Evolutionary conservation across 2,329 filamentous ascomycete genomes (phyloP), one percentile per base, ranked within the genome.

Genomic region (Paraconiothyrium brasiliense): DNA sequence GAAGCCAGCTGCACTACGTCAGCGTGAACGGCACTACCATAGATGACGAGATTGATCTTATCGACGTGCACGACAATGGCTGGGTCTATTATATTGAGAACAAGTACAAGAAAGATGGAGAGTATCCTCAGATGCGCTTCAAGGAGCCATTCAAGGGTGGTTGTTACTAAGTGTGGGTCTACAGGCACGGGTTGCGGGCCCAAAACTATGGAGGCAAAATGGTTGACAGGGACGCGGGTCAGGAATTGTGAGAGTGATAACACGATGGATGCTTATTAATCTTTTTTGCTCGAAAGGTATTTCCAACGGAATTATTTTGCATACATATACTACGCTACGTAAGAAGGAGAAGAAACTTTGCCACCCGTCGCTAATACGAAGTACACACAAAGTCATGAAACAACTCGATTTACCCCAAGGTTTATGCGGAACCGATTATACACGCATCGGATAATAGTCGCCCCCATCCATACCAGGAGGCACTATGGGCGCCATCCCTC

Each of bases 1-100:
- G 71, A 5, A 65, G 63, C 41, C 54, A 57, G 7, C 57, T 65
- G 13, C 67, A 71, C 30, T 78, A 77, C 60, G 27, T 78, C 20
- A 77, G 72, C 32, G 68, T 76, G 16, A 79, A 79, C 62, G 74
- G 75, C 0, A 66, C 70, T 8, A 78, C 75, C 9, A 59, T 79
- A 3, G 70, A 71, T 8, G 72, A 71, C 6, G 72, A 70, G 0
- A 64, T 74, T 4, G 71, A 76, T 58, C 60, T 78, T 51, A 70
- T 60, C 7, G 73, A 72, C 60, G 77, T 72, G 71, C 70, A 76
- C 60, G 73, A 78, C 39, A 72, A 77, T 13, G 68, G 67, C 0
- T 78, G 75, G 75, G 50, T 79, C 3, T 60, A 60, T 10, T 79
- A 78, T 54, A 57, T 74, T 4, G 70, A 77, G 48, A 66, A 52